Percentiles rank a stretch among this genome's conserved stretches.
phyloP scores from a whole-genome alignment of 164 flowering plant species.

The Houttuynia cordata region DNA sequence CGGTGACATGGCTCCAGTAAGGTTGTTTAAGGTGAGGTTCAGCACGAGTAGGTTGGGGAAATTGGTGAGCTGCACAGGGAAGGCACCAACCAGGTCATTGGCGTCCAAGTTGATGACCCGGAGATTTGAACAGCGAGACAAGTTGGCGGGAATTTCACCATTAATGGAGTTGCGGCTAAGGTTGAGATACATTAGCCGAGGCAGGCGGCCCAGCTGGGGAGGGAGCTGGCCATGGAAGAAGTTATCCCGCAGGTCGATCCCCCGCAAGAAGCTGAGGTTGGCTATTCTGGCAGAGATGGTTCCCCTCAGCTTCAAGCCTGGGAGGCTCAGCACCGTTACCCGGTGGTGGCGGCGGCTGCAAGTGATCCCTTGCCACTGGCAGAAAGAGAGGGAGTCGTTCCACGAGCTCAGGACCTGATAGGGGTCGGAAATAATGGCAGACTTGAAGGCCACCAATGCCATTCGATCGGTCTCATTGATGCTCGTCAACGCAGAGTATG shows the following conservation, averaged over 20 bases:
- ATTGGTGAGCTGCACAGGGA: conserved; percentile 18
- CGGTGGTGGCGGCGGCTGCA: not conserved
- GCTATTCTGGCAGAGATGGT: conserved; percentile 14
- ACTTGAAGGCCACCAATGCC: too few relatives aligned
- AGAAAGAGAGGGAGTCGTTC: not conserved
- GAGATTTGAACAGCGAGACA: conserved; percentile 12
- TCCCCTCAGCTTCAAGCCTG: conserved; percentile 6
- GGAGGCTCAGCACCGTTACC: conserved; percentile 6
- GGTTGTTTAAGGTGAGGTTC: conserved; percentile 12
- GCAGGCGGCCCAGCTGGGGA: conserved; percentile 11
- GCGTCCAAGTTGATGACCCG: conserved; percentile 1
- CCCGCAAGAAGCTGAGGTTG: conserved; percentile 14
- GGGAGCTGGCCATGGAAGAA: conserved; percentile 17
- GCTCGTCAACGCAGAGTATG: too few relatives aligned
- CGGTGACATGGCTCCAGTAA: conserved; percentile 22
- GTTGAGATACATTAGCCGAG: conserved; percentile 8
- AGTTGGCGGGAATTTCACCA: conserved; percentile 13
- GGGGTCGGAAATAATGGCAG: too few relatives aligned
- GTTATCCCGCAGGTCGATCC: conserved; percentile 8
- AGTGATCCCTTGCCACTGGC: not conserved
- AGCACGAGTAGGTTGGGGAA: conserved; percentile 10
- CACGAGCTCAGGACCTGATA: not conserved
- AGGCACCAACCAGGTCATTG: conserved; percentile 12
- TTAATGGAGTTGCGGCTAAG: conserved; percentile 7
- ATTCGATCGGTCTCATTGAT: too few relatives aligned